phyloP scores from a whole-genome alignment of 345 rosid species.

The Melaleuca quinquenervia region DNA sequence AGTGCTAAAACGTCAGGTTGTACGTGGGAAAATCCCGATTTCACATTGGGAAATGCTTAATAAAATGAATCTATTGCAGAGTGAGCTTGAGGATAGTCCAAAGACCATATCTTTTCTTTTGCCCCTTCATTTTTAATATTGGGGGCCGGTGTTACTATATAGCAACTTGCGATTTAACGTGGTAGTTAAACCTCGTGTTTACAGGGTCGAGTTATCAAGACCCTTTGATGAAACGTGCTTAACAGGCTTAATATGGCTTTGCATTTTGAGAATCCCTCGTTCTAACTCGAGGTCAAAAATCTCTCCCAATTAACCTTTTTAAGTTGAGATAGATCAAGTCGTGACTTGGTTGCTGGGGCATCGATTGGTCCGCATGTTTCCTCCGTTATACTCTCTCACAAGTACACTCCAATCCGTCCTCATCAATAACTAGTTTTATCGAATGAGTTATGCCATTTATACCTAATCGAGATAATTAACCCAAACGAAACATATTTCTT shows the following conservation, averaged over 20 bases:
- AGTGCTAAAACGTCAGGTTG: background rate
- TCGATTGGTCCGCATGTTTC: fast-evolving
- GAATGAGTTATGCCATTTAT: background rate
- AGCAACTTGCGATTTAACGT: background rate
- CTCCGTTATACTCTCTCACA: background rate
- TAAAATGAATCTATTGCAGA: background rate
- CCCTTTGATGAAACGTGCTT: background rate
- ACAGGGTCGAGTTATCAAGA: background rate
- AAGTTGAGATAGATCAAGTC: background rate
- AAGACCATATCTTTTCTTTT: too few relatives aligned
- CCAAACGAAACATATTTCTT: too few relatives aligned
- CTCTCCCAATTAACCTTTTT: background rate
- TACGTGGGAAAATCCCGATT: background rate
- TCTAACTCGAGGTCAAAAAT: background rate
- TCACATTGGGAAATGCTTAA: background rate
- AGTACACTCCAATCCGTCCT: background rate
- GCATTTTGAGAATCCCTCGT: background rate
- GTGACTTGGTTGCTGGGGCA: background rate
- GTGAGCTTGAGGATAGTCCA: too few relatives aligned
- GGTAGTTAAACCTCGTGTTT: background rate
- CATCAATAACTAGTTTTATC: background rate
- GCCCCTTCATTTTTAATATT: too few relatives aligned
- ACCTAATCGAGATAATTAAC: too few relatives aligned
- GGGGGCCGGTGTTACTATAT: too few relatives aligned
- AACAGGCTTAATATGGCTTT: background rate